A percentile compares a stretch with the other conserved stretches of the same genome.
phyloP scores from a whole-genome alignment of 2,329 filamentous ascomycete genomes.

The Arthroderma sp. region DNA sequence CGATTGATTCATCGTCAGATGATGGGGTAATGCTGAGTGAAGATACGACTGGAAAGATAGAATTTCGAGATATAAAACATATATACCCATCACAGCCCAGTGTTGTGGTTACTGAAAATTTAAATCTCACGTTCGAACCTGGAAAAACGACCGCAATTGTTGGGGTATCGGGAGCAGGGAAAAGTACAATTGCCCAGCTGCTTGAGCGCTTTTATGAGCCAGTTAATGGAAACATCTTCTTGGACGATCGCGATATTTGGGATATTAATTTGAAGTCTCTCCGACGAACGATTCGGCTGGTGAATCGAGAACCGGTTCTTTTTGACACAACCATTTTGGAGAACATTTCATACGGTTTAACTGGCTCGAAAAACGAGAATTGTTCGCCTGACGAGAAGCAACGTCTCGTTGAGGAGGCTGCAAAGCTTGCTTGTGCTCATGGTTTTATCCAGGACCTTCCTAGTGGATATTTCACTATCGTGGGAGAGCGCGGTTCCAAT shows the following conservation, averaged over 20 bases:
- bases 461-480: conserved; percentile 68
- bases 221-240: conserved; percentile 17
- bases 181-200: conserved; percentile 36
- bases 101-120: conserved; percentile 24
- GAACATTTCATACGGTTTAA: conserved; percentile 11
- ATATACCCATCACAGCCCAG: conserved; percentile 27
- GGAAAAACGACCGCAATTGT: conserved; percentile 35
- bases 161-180: conserved; percentile 26
- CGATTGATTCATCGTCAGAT: conserved; percentile 55
- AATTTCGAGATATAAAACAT: conserved; percentile 52
- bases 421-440: conserved; percentile 45
- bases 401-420: conserved; percentile 9
- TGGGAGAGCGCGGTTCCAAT: conserved; percentile 81
- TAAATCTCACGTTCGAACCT: conserved; percentile 25
- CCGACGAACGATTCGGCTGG: conserved; percentile 13
- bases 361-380: conserved; percentile 9
- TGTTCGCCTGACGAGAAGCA: conserved; percentile 7
- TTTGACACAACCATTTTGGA: conserved; percentile 11
- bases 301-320: conserved; percentile 14
- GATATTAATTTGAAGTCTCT: conserved; percentile 17
- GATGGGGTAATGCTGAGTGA: conserved; percentile 50
- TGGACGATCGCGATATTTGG: conserved; percentile 23
- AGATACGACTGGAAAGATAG: conserved; percentile 53
- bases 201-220: conserved; percentile 48
- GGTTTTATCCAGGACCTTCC: conserved; percentile 63